Evolutionary conservation across 305 asterid species (phyloP), one percentile per base, ranked within the genome.

Genomic region (Stenogyne calaminthoides): DNA sequence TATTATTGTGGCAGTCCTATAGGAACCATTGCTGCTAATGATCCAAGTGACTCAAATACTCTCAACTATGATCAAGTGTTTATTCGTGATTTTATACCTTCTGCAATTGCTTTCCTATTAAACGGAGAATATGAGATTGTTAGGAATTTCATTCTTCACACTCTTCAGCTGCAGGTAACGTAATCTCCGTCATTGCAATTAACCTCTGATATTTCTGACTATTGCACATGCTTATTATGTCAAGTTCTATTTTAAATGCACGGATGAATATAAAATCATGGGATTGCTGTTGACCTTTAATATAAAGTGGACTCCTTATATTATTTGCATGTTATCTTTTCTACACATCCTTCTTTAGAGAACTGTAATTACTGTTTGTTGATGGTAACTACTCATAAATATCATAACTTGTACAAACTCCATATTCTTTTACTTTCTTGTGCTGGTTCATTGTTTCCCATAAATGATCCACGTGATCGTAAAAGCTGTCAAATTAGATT

Each of bases 11-110:
- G 91, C 34, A 83, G 68, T 71, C 96, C 98, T 42, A 72, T 93
- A 72, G 97, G 98, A 64, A 93, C 98, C 2, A 91, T 93, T 72
- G 98, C 98, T 81, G 98, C 98, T 72, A 93, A 93, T 80, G 98
- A 91, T 83, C 92, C 97, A 51, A 84, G 85, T 75, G 91, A 88
- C 81, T 80, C 92, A 5, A 87, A 80, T 71, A 79, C 69, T 39
- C 92, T 88, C 73, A 93, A 93, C 88, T 93, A 93, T 78, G 98
- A 93, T 85, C 98, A 89, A 86, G 96, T 93, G 71, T 93, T 91
- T 75, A 89, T 93, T 57, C 95, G 96, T 60, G 98, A 93, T 78
- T 93, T 93, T 60, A 80, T 93, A 71, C 97, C 98, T 69, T 93
- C 98, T 64, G 97, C 95, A 64, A 85, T 91, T 16, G 98, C 97